phyloP scores from a whole-genome alignment of 257 asterid genomes.

The Galeopsis tetrahit region DNA sequence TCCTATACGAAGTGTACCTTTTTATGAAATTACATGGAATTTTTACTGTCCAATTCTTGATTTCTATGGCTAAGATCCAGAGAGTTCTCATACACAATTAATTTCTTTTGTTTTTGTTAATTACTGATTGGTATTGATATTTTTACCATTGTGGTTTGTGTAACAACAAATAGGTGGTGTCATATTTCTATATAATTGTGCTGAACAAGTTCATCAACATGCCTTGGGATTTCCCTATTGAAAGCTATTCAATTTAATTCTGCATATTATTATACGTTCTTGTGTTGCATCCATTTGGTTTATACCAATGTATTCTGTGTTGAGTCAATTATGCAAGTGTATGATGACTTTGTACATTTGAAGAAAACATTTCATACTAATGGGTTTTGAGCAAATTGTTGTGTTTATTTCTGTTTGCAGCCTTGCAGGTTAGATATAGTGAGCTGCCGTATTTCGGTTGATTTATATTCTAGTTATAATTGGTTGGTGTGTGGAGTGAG shows the following conservation, averaged over 20 bases:
- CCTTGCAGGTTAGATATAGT: slow-evolving; percentile 21
- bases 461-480: slow-evolving; percentile 17
- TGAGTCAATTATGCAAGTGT: not conserved
- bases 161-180: slow-evolving; percentile 42
- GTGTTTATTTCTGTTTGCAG: slow-evolving; percentile 20
- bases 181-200: slow-evolving; percentile 27
- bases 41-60: not conserved
- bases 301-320: not conserved
- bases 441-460: slow-evolving; percentile 24
- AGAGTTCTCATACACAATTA: not conserved
- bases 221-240: slow-evolving; percentile 56
- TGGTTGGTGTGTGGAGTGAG: slow-evolving; percentile 51
- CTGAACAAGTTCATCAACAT: slow-evolving; percentile 56
- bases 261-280: too few relatives aligned
- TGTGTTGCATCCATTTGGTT: too few relatives aligned
- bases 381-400: not conserved
- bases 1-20: not conserved
- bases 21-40: not conserved
- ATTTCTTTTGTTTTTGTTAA: not conserved
- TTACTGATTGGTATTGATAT: too few relatives aligned
- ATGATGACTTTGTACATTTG: not conserved
- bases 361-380: not conserved
- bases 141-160: not conserved
- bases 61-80: not conserved
- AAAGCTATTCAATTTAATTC: too few relatives aligned